Evolutionary conservation across 768 basidiomycete genomes (phyloP).

Genomic region (Dendrothele bispora): DNA sequence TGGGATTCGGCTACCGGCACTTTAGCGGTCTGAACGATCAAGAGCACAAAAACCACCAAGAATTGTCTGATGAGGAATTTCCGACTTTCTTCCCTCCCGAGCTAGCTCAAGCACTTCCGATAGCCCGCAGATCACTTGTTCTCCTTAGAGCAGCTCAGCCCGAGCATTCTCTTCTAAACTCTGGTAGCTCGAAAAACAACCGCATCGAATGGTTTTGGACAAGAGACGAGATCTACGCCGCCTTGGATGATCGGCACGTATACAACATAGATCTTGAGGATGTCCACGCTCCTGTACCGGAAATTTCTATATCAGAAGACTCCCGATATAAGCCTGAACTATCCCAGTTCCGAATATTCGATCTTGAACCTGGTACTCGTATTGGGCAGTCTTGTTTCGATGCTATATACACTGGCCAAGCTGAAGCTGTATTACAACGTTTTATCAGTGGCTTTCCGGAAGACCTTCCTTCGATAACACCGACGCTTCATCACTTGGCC

Average conservation of each 20-base stretch:
- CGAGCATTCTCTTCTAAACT: constrained; percentile 57
- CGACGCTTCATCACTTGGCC: constrained; percentile 62
- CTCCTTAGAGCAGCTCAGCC: constrained; percentile 66
- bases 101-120: constrained; percentile 53
- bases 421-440: constrained; percentile 31
- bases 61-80: constrained; percentile 36
- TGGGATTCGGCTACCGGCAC: constrained; percentile 47
- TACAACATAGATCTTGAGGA: neutral
- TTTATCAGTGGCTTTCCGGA: constrained; percentile 63
- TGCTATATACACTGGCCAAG: constrained; percentile 21
- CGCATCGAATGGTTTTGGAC: constrained; percentile 67
- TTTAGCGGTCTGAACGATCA: constrained; percentile 28
- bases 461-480: constrained; percentile 58
- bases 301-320: neutral
- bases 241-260: constrained; percentile 36
- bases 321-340: constrained; percentile 36
- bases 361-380: constrained; percentile 61
- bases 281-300: neutral
- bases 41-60: constrained; percentile 25
- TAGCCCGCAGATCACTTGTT: constrained; percentile 68
- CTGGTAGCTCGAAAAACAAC: constrained; percentile 18
- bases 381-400: constrained; percentile 24
- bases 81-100: constrained; percentile 63
- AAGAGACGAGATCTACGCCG: constrained; percentile 45
- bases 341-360: constrained; percentile 54